phyloP scores from a whole-genome alignment of 129 eudicot genomes.

The Flaveria sonorensis region DNA sequence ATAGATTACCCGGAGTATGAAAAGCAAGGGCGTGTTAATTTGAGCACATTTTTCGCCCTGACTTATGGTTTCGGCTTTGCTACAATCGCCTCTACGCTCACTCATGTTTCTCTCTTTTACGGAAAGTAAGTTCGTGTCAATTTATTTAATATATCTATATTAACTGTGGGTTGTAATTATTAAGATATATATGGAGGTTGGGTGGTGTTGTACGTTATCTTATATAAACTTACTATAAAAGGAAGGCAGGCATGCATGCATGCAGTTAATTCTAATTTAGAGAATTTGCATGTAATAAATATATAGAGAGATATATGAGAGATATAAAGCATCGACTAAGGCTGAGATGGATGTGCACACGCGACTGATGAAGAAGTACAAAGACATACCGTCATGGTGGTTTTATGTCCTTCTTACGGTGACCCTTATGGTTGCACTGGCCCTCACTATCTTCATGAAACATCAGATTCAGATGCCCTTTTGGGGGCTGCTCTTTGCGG shows the following conservation, averaged over 20 bases:
- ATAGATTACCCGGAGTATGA: constrained; percentile 48
- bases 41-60: constrained; percentile 68
- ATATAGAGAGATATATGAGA: constrained; percentile 52
- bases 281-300: too few relatives aligned
- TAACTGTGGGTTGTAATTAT: neutral
- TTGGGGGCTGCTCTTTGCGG: constrained; percentile 70
- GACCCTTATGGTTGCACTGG: constrained; percentile 46
- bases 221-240: too few relatives aligned
- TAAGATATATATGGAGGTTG: too few relatives aligned
- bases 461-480: constrained; percentile 70
- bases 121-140: constrained; percentile 52
- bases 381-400: constrained; percentile 80
- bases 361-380: constrained; percentile 65
- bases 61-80: constrained; percentile 83
- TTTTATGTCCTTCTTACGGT: constrained; percentile 54
- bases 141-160: too few relatives aligned
- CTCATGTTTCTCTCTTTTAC: constrained; percentile 70
- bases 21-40: constrained; percentile 49
- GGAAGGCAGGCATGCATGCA: too few relatives aligned
- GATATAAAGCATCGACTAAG: constrained; percentile 53
- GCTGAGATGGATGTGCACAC: constrained; percentile 71
- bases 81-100: constrained; percentile 61
- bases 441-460: constrained; percentile 63
- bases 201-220: too few relatives aligned
- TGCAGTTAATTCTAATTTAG: too few relatives aligned